Evolutionary conservation across 2,329 filamentous ascomycete species (phyloP), one percentile per base, ranked within the genome.

Genomic region (Macrophomina phaseolina): DNA sequence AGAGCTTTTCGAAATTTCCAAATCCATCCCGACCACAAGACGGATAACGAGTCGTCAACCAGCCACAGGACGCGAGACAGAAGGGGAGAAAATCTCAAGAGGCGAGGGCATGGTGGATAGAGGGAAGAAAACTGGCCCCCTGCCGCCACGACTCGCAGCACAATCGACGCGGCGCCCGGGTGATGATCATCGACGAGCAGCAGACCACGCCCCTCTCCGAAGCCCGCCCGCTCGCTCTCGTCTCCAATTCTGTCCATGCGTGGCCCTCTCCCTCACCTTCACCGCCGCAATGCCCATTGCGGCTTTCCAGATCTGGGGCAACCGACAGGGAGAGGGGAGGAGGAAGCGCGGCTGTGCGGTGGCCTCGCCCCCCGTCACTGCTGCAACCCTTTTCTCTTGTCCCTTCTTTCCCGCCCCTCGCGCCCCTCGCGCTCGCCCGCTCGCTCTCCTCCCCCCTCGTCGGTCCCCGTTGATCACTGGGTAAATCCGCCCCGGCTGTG

Each of bases 401-500:
- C 46, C 6, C 5, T 18, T n/a, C 46, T 28, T 28, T 51, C n/a
- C 36, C 36, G 36, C 30, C 49, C 16, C 23, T 16, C 49, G 16
- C 7, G 16, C 32, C 34, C 16, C 14, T 49, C 30, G 34, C 56
- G 14, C 40, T 46, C 38, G 18, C 40, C 6, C 55, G 5, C 45
- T 9, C 23, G 23, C 23, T 23, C 23, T 3, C 23, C 2, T 2
- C 42, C 30, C 30, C 34, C 45, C 45, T 12, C 23, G 38, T 34
- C 55, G 46, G 46, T 40, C 53, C 23, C 38, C 56, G 56, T 18
- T 49, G 58, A 62, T 62, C 56, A 36, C 58, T 49, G 32, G 56
- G 58, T 18, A 30, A 62, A 62, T 49, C 42, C 14, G 28, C 30
- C 58, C 42, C 45, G 58, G 58, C 58, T 62, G 46, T 49, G 58